phyloP scores from a whole-genome alignment of 2,329 filamentous ascomycete species.

The Xylaria sp. region DNA sequence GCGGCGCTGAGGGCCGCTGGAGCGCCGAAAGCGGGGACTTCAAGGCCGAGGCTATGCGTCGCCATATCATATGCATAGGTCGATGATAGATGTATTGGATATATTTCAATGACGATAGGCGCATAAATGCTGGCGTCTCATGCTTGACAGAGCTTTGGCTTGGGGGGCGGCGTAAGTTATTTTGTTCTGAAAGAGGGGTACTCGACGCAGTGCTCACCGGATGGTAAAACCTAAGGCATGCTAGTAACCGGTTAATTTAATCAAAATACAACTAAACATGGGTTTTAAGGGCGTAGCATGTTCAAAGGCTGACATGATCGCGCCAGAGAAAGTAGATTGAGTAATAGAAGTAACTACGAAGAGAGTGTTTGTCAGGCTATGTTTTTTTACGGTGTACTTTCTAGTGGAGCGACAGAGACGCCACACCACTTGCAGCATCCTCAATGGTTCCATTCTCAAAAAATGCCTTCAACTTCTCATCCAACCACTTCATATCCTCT shows the following conservation, averaged over 20 bases:
- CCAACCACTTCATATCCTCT: constrained; percentile 78
- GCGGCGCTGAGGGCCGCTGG: constrained; percentile 55
- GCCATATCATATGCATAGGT: neutral
- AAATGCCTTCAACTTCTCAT: constrained; percentile 67
- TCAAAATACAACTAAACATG: no score
- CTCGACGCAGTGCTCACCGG: no score
- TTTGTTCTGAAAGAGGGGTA: neutral
- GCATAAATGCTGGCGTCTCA: neutral
- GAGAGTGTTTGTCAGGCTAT: neutral
- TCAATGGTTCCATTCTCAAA: constrained; percentile 41
- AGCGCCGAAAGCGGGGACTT: constrained; percentile 66
- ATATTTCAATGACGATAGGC: neutral
- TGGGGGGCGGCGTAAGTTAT: no score
- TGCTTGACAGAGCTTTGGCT: no score
- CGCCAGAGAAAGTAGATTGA: neutral
- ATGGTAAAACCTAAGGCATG: no score
- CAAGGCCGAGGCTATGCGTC: constrained; percentile 51
- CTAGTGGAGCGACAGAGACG: constrained; percentile 16
- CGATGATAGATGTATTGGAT: neutral
- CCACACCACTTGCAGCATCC: constrained; percentile 12
- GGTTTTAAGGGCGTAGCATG: neutral
- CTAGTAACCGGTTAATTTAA: no score
- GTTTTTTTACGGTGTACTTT: neutral
- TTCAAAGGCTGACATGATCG: neutral
- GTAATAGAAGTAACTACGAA: neutral